Conservation (phyloP, 768 basidiomycete genomes). For the Tricholoma sp. region DNA sequence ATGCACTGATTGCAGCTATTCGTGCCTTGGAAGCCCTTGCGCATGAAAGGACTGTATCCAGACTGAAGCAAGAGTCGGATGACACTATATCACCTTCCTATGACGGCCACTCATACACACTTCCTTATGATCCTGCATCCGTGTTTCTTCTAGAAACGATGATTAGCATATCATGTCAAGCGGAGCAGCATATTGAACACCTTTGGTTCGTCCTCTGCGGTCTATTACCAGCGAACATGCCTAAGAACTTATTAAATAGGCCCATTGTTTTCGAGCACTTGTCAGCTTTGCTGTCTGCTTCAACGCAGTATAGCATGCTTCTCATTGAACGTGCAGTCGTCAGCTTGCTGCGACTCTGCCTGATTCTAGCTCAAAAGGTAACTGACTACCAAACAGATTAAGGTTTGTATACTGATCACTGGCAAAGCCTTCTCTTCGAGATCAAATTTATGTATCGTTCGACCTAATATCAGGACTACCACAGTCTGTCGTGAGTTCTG, state of each 20-base stretch:
- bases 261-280: conserved; percentile 93
- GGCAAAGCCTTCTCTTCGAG: conserved; percentile 69
- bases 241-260: conserved; percentile 43
- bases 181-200: conserved; percentile 76
- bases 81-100: conserved; percentile 40
- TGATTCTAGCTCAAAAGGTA: conserved; percentile 77
- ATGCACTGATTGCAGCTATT: conserved; percentile 78
- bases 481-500: conserved; percentile 65
- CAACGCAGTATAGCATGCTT: conserved; percentile 81
- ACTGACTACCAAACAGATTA: conserved; percentile 13
- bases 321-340: conserved; percentile 94
- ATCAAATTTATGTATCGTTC: conserved; percentile 92
- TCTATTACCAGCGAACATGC: not conserved
- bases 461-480: conserved; percentile 85
- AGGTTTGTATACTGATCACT: conserved; percentile 4
- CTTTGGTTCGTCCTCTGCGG: conserved; percentile 61
- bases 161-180: conserved; percentile 81
- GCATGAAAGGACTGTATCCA: conserved; percentile 83
- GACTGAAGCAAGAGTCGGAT: conserved; percentile 64
- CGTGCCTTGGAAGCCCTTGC: conserved; percentile 87
- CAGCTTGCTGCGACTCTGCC: conserved; percentile 77
- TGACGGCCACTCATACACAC: conserved; percentile 43
- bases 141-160: conserved; percentile 94
- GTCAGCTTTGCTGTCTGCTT: conserved; percentile 69
- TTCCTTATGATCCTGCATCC: conserved; percentile 93